Evolutionary conservation across 2,329 filamentous ascomycete species (phyloP).

Genomic region (Diplocarpon mali): DNA sequence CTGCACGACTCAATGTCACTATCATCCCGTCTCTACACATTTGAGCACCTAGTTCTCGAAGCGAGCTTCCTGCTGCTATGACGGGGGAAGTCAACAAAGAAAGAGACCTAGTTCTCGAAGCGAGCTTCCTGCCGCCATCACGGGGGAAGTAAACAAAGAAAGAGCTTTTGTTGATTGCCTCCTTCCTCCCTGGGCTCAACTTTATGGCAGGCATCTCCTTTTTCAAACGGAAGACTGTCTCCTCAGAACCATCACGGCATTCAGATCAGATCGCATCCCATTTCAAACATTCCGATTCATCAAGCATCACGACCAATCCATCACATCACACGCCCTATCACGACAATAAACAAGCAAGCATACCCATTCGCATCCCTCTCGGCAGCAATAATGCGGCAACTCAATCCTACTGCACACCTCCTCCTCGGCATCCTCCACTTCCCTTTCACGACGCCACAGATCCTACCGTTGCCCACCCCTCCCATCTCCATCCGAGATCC

Average conservation of each 20-base stretch:
- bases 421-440: not conserved
- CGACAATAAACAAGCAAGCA: constrained; percentile 4
- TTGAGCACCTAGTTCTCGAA: too few species aligned
- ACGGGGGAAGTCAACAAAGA: too few species aligned
- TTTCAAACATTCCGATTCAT: constrained; percentile 4
- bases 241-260: constrained; percentile 2
- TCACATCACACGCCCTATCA: not conserved
- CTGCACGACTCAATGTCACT: too few species aligned
- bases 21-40: too few species aligned
- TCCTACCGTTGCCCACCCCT: not conserved
- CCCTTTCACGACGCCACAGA: not conserved
- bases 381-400: constrained; percentile 4
- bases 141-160: too few species aligned
- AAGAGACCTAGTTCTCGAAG: too few species aligned
- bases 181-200: too few species aligned
- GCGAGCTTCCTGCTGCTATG: too few species aligned
- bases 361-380: constrained; percentile 1
- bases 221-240: too few species aligned
- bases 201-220: too few species aligned
- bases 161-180: too few species aligned
- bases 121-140: too few species aligned
- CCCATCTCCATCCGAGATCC: not conserved
- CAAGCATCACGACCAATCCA: constrained; percentile 6
- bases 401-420: constrained; percentile 1
- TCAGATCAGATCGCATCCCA: constrained; percentile 1